Evolutionary conservation across 257 asterid species (phyloP), one percentile per base, ranked within the genome.

Genomic region (Paraleonurus japonicus): DNA sequence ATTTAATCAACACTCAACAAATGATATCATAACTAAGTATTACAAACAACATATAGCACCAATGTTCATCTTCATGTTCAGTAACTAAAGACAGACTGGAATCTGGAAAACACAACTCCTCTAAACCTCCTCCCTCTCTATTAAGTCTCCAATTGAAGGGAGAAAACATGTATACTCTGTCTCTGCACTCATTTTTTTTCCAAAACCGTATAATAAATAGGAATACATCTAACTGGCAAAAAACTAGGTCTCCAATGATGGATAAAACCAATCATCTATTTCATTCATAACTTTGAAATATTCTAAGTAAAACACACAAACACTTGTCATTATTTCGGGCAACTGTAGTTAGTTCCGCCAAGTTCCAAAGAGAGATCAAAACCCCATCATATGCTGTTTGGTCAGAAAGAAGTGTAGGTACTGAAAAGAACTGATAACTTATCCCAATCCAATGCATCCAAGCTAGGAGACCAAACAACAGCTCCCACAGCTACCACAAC

Each of bases 401-500:
- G 53, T 76, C 76, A 72, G 73, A 48, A 37, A 10, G 76, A 74
- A 7, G 61, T 22, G 12, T 37, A 69, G 79, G 75, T 26, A 39
- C 62, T 69, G 67, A 85, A 66, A 47, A 75, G 58, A 72, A 30
- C 81, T 0, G 76, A 61, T 16, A 84, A 45, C 75, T 78, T 82
- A 19, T 78, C 37, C 88, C 76, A 85, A 39, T 82, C 89, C 85
- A 67, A 73, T 23, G 67, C 79, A 39, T 88, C 89, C 1, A 86
- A 9, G 66, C 62, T 80, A 1, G 85, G 88, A 68, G 85, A 75
- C 61, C 73, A 54, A 26, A 80, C 64, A 2, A 83, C 88, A 39
- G 85, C 88, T 28, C 91, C 95, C 55, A 86, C 83, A 30, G 85
- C 95, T 47, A 85, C 32, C 33, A 76, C 75, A 3, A 73, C 82